Evolutionary conservation across 257 asterid species (phyloP), one percentile per base, ranked within the genome.

Genomic region (Osmanthus fragrans): DNA sequence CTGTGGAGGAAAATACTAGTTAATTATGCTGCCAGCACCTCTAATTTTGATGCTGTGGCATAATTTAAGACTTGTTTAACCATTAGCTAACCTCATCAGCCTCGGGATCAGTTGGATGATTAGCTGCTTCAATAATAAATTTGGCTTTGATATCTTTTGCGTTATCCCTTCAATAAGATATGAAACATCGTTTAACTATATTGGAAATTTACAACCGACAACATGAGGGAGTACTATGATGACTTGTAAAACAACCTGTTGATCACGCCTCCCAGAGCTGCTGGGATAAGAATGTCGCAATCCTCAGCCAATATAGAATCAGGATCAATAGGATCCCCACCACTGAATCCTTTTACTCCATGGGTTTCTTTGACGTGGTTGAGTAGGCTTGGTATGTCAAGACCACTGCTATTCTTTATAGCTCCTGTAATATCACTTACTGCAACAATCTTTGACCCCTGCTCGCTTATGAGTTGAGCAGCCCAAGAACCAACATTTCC

Each of bases 51-150:
- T 25, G 23, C 56, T 30, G 75, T 33, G 23, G 15, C 30, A 63
- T 37, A 65, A 29, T 12, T 27, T 13, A 47, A 39, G 11, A 29
- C 23, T 37, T 37, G 42, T 37, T 45, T 51, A 7, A n/a, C 4
- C 66, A 30, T 70, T 56, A n/a, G 66, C 80, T 82, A 37, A 92
- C 97, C 92, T 93, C 95, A 81, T 93, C 98, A 21, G 88, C 98
- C 71, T 93, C 98, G 2, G 98, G 98, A 78, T 93, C 98, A 18
- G 97, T 91, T 3, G 98, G 98, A 75, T 93, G 98, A 63, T 92
- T 90, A 13, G 97, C 97, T 19, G 93, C 97, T 82, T 92, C 97
- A 27, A 92, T 85, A 3, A 93, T 89, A 76, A 90, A 92, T 68
- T 93, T 92, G 34, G 98, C 98, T 73, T 87, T 92, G 69, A 93